These are phyloP conservation scores for Monosporascus cannonballus DNA, from an alignment of 2,329 filamentous ascomycete genomes.

Conservation along the genomic window DNA sequence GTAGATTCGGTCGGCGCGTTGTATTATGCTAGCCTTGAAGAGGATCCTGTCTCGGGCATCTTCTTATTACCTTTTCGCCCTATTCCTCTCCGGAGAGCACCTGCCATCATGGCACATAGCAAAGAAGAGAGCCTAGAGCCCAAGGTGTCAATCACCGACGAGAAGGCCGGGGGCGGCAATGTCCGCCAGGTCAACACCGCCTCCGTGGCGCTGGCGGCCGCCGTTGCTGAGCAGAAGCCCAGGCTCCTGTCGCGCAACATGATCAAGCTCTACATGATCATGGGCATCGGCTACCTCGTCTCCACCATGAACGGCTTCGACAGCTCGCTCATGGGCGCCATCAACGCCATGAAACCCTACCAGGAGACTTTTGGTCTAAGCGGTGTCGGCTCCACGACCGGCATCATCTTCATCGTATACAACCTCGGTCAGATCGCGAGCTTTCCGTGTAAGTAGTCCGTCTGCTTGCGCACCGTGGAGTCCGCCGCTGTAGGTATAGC, in stretches of 20 bases:
- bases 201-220: slow-evolving; percentile 29
- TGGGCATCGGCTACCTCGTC: slow-evolving; percentile 33
- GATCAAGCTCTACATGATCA: slow-evolving; percentile 31
- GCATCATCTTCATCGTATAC: slow-evolving; percentile 42
- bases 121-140: slow-evolving; percentile 10
- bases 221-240: slow-evolving; percentile 28
- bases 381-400: slow-evolving; percentile 40
- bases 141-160: slow-evolving; percentile 13
- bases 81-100: background rate
- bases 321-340: slow-evolving; percentile 45
- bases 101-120: background rate
- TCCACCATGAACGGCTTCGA: slow-evolving; percentile 54
- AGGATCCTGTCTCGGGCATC: background rate
- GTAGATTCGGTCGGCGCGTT: background rate
- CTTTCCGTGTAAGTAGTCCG: slow-evolving; percentile 31
- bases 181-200: slow-evolving; percentile 29
- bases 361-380: slow-evolving; percentile 42
- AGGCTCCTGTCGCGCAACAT: slow-evolving; percentile 27
- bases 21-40: background rate
- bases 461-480: too few species aligned
- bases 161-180: slow-evolving; percentile 17
- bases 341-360: slow-evolving; percentile 47
- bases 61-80: too few species aligned
- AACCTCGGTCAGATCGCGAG: slow-evolving; percentile 44
- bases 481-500: background rate